Percentiles rank a stretch among this genome's conserved stretches.
Conservation (phyloP, 2,329 filamentous ascomycete species). For the Paraphoma sp. region DNA sequence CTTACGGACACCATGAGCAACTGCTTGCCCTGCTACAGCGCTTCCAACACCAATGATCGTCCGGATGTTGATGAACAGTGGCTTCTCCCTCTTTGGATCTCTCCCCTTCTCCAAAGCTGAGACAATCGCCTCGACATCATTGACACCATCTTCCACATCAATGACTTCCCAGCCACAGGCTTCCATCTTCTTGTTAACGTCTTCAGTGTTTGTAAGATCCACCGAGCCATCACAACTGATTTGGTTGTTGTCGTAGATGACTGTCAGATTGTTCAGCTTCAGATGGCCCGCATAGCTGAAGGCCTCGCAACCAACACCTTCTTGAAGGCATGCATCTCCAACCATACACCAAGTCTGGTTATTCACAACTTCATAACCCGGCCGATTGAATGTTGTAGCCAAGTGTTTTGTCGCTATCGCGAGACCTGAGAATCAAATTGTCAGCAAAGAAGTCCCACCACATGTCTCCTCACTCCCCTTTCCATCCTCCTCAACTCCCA, state of each 20-base stretch:
- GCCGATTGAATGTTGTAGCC: conserved; percentile 63
- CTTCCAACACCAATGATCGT: conserved; percentile 64
- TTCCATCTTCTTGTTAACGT: conserved; percentile 64
- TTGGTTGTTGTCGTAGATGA: conserved; percentile 69
- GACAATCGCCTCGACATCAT: conserved; percentile 58
- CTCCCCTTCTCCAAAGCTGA: conserved; percentile 54
- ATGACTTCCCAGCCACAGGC: conserved; percentile 64
- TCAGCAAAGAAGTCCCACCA: conserved; percentile 42
- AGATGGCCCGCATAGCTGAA: conserved; percentile 64
- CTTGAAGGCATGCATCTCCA: conserved; percentile 63
- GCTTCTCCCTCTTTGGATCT: conserved; percentile 54
- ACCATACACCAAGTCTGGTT: conserved; percentile 64
- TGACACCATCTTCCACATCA: conserved; percentile 61
- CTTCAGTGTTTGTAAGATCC: conserved; percentile 62
- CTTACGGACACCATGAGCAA: conserved; percentile 61
- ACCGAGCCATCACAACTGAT: conserved; percentile 65
- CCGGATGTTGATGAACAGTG: conserved; percentile 64
- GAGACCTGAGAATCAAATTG: conserved; percentile 54
- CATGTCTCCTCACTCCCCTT: no score
- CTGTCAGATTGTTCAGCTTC: conserved; percentile 62
- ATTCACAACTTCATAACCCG: conserved; percentile 55
- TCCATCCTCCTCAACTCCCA: no score
- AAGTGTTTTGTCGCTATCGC: conserved; percentile 59
- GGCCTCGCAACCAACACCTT: conserved; percentile 65
- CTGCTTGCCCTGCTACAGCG: conserved; percentile 55